phyloP scores from a whole-genome alignment of 306 rosid genomes.

The Hylodesmum podocarpum region DNA sequence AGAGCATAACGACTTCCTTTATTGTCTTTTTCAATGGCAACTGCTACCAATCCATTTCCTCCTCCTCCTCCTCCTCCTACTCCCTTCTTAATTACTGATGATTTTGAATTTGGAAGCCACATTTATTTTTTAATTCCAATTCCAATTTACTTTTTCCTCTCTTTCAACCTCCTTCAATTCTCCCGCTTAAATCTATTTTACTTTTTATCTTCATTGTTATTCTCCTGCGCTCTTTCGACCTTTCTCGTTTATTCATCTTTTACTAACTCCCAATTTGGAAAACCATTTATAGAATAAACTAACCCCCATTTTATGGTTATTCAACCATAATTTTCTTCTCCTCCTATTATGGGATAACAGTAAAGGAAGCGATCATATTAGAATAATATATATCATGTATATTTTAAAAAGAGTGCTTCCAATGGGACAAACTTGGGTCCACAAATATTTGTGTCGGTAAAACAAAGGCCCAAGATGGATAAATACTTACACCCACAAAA shows the following conservation, averaged over 20 bases:
- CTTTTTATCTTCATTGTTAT: not conserved
- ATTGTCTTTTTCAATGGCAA: slow-evolving; percentile 70
- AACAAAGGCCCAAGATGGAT: no score
- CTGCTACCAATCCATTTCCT: slow-evolving; percentile 78
- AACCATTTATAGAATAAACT: slow-evolving; percentile 22
- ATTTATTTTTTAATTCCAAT: no score
- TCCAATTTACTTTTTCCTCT: not conserved
- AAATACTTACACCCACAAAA: no score
- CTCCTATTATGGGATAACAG: not conserved
- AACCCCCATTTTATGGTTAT: slow-evolving; percentile 21
- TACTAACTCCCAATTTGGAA: not conserved
- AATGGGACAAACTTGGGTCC: not conserved
- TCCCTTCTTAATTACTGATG: slow-evolving; percentile 29
- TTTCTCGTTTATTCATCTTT: not conserved
- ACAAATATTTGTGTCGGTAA: no score
- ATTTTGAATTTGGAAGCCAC: slow-evolving; percentile 55
- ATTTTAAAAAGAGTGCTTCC: not conserved
- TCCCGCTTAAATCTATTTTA: not conserved
- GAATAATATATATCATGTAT: not conserved
- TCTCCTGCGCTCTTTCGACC: not conserved
- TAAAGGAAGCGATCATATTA: not conserved
- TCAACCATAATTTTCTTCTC: slow-evolving; percentile 30
- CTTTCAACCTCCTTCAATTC: not conserved
- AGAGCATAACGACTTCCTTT: slow-evolving; percentile 82
- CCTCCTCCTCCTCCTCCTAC: slow-evolving; percentile 59